Base-by-base conservation (phyloP, 2,329 filamentous ascomycete species). In the Dactylonectria estremocensis region DNA sequence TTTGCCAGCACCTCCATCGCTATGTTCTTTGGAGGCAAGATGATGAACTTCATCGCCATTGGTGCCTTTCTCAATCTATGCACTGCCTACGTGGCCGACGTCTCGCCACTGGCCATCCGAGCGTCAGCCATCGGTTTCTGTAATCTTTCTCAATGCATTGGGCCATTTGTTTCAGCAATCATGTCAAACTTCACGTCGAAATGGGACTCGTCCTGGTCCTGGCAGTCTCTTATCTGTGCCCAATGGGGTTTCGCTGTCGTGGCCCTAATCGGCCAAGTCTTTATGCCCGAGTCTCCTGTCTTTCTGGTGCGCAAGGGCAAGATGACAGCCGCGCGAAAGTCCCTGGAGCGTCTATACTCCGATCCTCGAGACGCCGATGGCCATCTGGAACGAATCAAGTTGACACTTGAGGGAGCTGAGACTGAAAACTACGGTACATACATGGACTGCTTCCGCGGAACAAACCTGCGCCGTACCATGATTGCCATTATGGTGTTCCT, bases 251-350 rank as follows among this genome's bases (percentile, higher is more conserved):
- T 83, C 35, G 80, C 80, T 4, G 77, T 62, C 8, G 72, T 83
- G 5, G 79, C 78, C 3, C 43, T 79, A 0, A 53, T 76, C 7
- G 75, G 76, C 0, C 76, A 78, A 3, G 11, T 84, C 35, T 46
- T 85, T 50, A 80, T 88, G 37, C 87, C 87, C 0, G 87, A 89
- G 68, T 86, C 83, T 13, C 87, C 87, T 0, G 79, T 84, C 0
- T 88, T 83, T 66, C 76, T 88, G 2, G 75, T 89, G 1, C 81
- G 84, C 3, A 83, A 81, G 59, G 78, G 77, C 4, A 74, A 76
- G 6, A 74, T 82, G 11, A 77, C 77, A 1, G 74, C 84, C 53
- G 83, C 85, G 1, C 75, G 85, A 66, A 77, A 78, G 64, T 82
- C 86, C 14, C 85, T 88, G 73, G 81, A 80, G 57, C 84, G 85